Evolutionary conservation across 2,329 filamentous ascomycete genomes (phyloP), one percentile per base, ranked within the genome.

Genomic region (Diaporthe citriasiana): DNA sequence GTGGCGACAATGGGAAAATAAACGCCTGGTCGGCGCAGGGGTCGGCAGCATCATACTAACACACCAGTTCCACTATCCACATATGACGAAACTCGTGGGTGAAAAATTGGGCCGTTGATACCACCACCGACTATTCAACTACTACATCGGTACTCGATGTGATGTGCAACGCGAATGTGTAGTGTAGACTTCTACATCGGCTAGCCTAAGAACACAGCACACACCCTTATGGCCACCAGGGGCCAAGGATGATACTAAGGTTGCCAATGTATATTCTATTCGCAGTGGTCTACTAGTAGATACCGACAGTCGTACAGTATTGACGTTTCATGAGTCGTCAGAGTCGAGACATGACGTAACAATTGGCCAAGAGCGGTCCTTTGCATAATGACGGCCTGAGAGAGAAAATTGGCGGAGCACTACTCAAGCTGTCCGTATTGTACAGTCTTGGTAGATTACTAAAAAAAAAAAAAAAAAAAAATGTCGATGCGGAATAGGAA

Each of bases 361-460:
- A 7, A 33, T 6, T 38, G 45, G 63, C 45, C 63, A 38, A 51
- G 45, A 66, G 45, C 30, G 45, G 45, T 17, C 5, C 42, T 47
- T n/a, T 40, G 63, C 47, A 53, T 68, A n/a, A 68, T 68, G 63
- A 68, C 63, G 47, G 40, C 15, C 33, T 38, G n/a, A 33, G 15
- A 9, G 27, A 10, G 25, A 65, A 47, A 9, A 17, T 22, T 7
- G 59, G 45, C 60, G 22, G 22, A 38, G 25, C 17, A 60, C 2
- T 33, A 19, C 35, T 27, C 40, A 45, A 15, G 15, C 13, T 13
- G n/a, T 25, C 4, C 2, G 19, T 47, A 22, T 8, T 47, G 15
- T 50, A 10, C 17, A 33, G 27, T 10, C 38, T 38, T 38, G 38
- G 38, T 9, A 38, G 6, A 38, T 38, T 38, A 12, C 38, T 38